Percentiles rank a stretch among this genome's conserved stretches.
These are phyloP conservation scores for Diatrype stigma DNA, from an alignment of 2,329 filamentous ascomycete species.

Conservation along the genomic window DNA sequence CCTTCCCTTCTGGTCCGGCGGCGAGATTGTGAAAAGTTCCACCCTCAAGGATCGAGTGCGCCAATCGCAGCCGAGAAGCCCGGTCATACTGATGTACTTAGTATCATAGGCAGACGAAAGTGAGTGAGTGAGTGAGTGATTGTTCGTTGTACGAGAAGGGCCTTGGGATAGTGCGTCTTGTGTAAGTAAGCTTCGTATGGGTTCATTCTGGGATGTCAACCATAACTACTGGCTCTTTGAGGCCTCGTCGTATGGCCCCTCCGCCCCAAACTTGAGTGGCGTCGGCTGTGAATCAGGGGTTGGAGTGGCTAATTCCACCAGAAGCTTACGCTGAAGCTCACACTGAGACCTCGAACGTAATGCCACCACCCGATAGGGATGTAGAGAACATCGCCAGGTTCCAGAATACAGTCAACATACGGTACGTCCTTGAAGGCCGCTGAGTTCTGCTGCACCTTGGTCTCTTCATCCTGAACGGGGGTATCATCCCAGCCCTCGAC, in stretches of 20 bases:
- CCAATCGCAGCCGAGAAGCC: background rate
- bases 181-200: no score
- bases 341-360: slow-evolving; percentile 79
- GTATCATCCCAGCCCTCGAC: slow-evolving; percentile 56
- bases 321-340: slow-evolving; percentile 93
- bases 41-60: background rate
- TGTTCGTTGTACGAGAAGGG: no score
- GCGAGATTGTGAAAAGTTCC: background rate
- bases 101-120: no score
- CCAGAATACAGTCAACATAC: slow-evolving; percentile 74
- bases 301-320: slow-evolving; percentile 91
- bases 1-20: background rate
- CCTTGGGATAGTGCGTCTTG: no score
- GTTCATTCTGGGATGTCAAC: no score
- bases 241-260: no score
- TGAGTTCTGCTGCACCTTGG: slow-evolving; percentile 32
- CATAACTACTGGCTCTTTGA: no score
- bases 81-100: background rate
- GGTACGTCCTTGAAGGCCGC: slow-evolving; percentile 52
- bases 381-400: slow-evolving; percentile 79
- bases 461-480: slow-evolving; percentile 17
- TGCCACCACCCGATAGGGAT: slow-evolving; percentile 98
- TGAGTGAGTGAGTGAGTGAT: background rate
- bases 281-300: background rate
- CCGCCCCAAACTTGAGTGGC: no score